Percentiles rank a stretch among this genome's conserved stretches.
These are phyloP conservation scores for Phytophthora brassicae DNA, from an alignment of 352 stramenopile species.

Conservation along the genomic window DNA sequence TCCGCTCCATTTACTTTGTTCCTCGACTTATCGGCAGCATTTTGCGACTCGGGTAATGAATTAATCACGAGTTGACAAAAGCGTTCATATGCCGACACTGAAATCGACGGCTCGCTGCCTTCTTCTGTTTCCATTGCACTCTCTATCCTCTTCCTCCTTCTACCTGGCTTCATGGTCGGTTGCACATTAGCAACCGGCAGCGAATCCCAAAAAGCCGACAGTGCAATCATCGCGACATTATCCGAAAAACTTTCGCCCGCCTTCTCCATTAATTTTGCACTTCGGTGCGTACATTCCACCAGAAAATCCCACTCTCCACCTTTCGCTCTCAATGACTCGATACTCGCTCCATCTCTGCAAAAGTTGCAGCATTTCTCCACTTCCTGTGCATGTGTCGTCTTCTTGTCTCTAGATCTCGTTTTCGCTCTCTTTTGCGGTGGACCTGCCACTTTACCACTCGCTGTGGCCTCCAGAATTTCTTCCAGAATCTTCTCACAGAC, in stretches of 20 bases:
- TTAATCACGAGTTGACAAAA: slow-evolving; percentile 6
- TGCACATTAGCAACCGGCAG: slow-evolving; percentile 5
- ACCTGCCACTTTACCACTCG: slow-evolving; percentile 9
- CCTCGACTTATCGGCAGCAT: not conserved
- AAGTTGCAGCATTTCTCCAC: slow-evolving; percentile 22
- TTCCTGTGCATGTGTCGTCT: not conserved
- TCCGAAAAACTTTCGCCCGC: slow-evolving; percentile 19
- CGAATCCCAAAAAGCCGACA: slow-evolving; percentile 29
- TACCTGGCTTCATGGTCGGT: slow-evolving; percentile 7
- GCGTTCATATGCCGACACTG: slow-evolving; percentile 14
- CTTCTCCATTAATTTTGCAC: slow-evolving; percentile 20
- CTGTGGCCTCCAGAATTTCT: slow-evolving; percentile 35
- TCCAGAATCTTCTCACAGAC: slow-evolving; percentile 46
- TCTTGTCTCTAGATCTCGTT: slow-evolving; percentile 12
- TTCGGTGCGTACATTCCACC: slow-evolving; percentile 22
- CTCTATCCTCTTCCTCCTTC: slow-evolving; percentile 13
- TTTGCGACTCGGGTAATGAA: not conserved
- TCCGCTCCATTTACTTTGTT: not conserved
- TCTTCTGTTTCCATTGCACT: slow-evolving; percentile 4
- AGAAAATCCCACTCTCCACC: slow-evolving; percentile 29
- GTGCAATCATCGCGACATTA: slow-evolving; percentile 23
- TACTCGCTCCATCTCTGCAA: slow-evolving; percentile 28
- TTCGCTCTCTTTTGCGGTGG: slow-evolving; percentile 12
- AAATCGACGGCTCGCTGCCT: slow-evolving; percentile 4
- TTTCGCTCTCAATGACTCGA: slow-evolving; percentile 15